Evolutionary conservation across 768 basidiomycete genomes (phyloP).

Genomic region (Pisolithus microcarpus): DNA sequence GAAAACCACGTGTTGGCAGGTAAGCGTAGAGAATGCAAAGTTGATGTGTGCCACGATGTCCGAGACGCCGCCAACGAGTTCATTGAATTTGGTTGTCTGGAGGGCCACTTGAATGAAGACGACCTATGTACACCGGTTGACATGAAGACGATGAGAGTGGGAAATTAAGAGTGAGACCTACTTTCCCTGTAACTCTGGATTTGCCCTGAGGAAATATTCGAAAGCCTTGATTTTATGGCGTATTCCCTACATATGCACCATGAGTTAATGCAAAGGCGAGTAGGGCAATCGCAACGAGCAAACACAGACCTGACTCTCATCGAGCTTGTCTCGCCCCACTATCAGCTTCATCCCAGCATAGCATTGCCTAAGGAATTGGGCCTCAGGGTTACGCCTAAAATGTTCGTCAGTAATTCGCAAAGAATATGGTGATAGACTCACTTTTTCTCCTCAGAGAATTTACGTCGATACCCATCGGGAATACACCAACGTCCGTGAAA

Average conservation of each 20-base stretch:
- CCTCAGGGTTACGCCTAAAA: conserved; percentile 62
- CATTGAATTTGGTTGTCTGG: conserved; percentile 72
- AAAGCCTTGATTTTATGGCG: conserved; percentile 80
- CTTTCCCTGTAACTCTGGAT: conserved; percentile 80
- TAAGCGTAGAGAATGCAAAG: conserved; percentile 73
- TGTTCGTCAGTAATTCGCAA: conserved; percentile 1
- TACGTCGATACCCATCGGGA: conserved; percentile 88
- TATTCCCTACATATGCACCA: conserved; percentile 46
- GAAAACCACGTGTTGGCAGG: conserved; percentile 84
- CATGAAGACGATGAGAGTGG: background rate
- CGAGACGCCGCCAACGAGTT: conserved; percentile 63
- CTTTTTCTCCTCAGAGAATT: conserved; percentile 60
- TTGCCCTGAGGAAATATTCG: conserved; percentile 69
- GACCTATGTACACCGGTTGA: conserved; percentile 38
- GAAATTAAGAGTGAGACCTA: conserved; percentile 13
- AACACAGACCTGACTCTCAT: conserved; percentile 58
- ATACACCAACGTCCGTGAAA: conserved; percentile 82
- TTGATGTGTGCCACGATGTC: conserved; percentile 75
- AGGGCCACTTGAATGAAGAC: conserved; percentile 86
- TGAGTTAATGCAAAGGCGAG: background rate
- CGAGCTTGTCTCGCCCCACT: conserved; percentile 84
- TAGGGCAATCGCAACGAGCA: background rate
- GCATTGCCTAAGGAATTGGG: conserved; percentile 68
- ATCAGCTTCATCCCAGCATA: conserved; percentile 83
- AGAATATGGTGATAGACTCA: conserved; percentile 22